Evolutionary conservation across 2,329 filamentous ascomycete species (phyloP), one percentile per base, ranked within the genome.

Genomic region (Colletotrichum filicis): DNA sequence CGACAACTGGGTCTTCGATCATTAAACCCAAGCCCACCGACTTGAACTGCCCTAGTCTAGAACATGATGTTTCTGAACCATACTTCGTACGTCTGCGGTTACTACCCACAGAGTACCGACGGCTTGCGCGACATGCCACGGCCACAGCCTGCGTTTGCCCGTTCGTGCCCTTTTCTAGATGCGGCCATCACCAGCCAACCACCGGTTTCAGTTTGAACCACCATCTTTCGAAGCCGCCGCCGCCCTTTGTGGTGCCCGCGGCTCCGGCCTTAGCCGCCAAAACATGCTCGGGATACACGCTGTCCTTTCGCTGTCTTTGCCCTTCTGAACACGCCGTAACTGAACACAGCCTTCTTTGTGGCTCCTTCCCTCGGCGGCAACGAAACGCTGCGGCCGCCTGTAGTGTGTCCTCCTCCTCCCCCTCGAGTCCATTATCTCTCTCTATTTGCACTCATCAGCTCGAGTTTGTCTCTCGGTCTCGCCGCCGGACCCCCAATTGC

Each of bases 161-260:
- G 42, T 28, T 63, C 61, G 22, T 64, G 30, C 52, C 49, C 49
- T 37, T 49, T 32, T 56, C 49, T n/a, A 1, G 52, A 65, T 65
- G 60, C 35, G 67, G 52, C 26, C 66, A 42, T 60, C 59, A 60
- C 60, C 26, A 28, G 53, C 61, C 52, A 66, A 66, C 63, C 58
- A 42, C 56, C 6, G 60, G 70, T 70, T 65, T 73, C 66, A 65
- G 70, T 61, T 49, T 65, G 66, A 60, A 60, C 63, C 63, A 53
- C 46, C 49, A 37, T 65, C 66, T 42, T 32, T n/a, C n/a, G n/a
- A n/a, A 64, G 57, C 46, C 55, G 53, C 35, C n/a, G 14, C 28
- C 57, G 32, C n/a, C 58, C 55, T 46, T 35, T 30, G 42, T 49
- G 30, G 1, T n/a, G 56, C 57, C 57, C 19, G 69, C 59, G 66